Evolutionary conservation across 2,329 filamentous ascomycete species (phyloP).

Genomic region (Xylaria sp.): DNA sequence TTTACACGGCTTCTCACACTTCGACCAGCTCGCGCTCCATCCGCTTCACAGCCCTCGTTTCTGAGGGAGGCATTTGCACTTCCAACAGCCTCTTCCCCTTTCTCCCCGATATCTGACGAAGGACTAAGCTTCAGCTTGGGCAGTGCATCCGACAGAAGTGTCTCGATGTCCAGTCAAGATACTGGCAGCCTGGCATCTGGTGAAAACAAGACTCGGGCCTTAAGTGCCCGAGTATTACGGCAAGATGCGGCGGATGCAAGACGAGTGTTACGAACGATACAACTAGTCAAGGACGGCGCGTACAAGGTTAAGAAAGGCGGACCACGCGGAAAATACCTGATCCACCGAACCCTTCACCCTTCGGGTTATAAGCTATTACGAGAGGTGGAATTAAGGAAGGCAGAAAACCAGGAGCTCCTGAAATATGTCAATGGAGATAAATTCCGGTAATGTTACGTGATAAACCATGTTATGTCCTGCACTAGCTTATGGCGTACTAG

Average conservation of each 20-base stretch:
- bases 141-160: conserved; percentile 8
- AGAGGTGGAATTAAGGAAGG: conserved; percentile 14
- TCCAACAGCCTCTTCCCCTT: background rate
- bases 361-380: conserved; percentile 21
- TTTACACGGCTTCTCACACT: too few relatives aligned
- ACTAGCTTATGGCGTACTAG: conserved; percentile 10
- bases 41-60: background rate
- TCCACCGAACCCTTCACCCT: conserved; percentile 16
- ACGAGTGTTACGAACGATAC: conserved; percentile 26
- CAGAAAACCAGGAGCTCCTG: conserved; percentile 13
- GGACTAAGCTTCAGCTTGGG: background rate
- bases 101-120: background rate
- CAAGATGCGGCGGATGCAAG: conserved; percentile 13
- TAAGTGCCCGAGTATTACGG: background rate
- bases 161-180: conserved; percentile 10
- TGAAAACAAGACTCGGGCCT: background rate
- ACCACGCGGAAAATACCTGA: conserved; percentile 16
- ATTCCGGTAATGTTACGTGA: conserved; percentile 5
- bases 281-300: conserved; percentile 7
- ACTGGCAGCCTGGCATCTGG: conserved; percentile 9
- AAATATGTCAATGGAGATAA: conserved; percentile 1
- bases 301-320: conserved; percentile 20
- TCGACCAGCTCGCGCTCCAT: background rate
- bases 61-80: background rate
- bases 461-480: background rate